Evolutionary conservation across 441 rosid species (phyloP).

Genomic region (Mallotus japonicus): DNA sequence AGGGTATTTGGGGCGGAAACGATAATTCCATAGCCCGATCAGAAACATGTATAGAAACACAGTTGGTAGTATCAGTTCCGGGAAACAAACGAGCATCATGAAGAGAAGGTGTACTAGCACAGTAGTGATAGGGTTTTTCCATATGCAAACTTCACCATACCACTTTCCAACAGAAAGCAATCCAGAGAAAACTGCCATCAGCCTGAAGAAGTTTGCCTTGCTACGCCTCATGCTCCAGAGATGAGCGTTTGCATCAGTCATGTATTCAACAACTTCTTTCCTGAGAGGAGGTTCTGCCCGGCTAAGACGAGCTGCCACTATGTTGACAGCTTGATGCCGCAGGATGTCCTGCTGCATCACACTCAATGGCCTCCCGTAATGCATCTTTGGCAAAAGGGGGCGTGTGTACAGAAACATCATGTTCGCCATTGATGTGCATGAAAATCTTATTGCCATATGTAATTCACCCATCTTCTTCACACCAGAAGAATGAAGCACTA

Average conservation of each 20-base stretch:
- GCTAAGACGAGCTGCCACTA: slow-evolving; percentile 80
- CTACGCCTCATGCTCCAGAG: slow-evolving; percentile 97
- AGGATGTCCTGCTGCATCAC: slow-evolving; percentile 76
- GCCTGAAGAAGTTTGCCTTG: slow-evolving; percentile 79
- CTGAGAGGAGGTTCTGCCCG: slow-evolving; percentile 88
- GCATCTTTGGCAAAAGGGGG: slow-evolving; percentile 92
- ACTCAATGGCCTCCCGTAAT: slow-evolving; percentile 64
- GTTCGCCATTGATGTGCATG: slow-evolving; percentile 55
- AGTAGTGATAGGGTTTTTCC: slow-evolving; percentile 73
- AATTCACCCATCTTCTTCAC: slow-evolving; percentile 93
- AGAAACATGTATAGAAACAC: slow-evolving; percentile 70
- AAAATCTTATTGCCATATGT: slow-evolving; percentile 83
- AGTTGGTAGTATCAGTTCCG: slow-evolving; percentile 78
- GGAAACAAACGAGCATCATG: slow-evolving; percentile 61
- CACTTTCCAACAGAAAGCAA: slow-evolving; percentile 54
- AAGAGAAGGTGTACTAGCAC: slow-evolving; percentile 58
- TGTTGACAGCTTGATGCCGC: slow-evolving; percentile 70
- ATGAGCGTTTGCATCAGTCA: slow-evolving; percentile 82
- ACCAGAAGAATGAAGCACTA: slow-evolving; percentile 78
- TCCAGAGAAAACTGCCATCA: slow-evolving; percentile 68
- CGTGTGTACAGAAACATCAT: slow-evolving; percentile 54
- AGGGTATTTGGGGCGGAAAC: slow-evolving; percentile 65
- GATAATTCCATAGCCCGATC: slow-evolving; percentile 79
- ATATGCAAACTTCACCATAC: slow-evolving; percentile 78
- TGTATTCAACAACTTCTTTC: slow-evolving; percentile 79